Conservation (phyloP, 208 protist genomes). For the Hexamita inflata region DNA sequence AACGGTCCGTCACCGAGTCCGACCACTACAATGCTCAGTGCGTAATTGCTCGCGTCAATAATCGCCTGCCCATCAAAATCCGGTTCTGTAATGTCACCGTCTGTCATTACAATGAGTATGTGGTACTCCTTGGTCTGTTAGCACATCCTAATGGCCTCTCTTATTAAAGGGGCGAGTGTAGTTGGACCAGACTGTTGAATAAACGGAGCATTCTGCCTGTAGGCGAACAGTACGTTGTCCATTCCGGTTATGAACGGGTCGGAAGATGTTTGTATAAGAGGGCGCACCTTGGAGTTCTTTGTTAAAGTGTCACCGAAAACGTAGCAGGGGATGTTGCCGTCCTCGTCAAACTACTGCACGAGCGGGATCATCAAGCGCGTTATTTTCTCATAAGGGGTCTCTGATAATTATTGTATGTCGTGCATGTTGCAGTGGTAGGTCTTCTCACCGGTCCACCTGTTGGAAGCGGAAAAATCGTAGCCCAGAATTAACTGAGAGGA, state of each 20-base stretch:
- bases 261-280: neutral
- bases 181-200: conserved; percentile 11
- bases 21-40: neutral
- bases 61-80: neutral
- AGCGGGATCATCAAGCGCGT: neutral
- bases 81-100: neutral
- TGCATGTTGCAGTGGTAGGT: neutral
- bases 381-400: neutral
- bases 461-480: conserved; percentile 20
- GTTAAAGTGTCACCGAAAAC: neutral
- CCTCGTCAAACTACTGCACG: neutral
- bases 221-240: neutral
- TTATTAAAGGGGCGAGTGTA: neutral
- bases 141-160: neutral
- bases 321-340: neutral
- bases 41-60: conserved; percentile 4
- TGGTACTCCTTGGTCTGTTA: neutral
- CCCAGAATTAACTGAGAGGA: neutral
- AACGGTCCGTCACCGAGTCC: conserved; percentile 20
- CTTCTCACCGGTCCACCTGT: conserved; percentile 6
- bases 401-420: neutral
- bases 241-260: neutral
- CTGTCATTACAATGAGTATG: conserved; percentile 7
- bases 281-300: neutral
- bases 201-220: neutral